phyloP scores from a whole-genome alignment of 108 stramenopile genomes.

The Thalassiosira profunda region DNA sequence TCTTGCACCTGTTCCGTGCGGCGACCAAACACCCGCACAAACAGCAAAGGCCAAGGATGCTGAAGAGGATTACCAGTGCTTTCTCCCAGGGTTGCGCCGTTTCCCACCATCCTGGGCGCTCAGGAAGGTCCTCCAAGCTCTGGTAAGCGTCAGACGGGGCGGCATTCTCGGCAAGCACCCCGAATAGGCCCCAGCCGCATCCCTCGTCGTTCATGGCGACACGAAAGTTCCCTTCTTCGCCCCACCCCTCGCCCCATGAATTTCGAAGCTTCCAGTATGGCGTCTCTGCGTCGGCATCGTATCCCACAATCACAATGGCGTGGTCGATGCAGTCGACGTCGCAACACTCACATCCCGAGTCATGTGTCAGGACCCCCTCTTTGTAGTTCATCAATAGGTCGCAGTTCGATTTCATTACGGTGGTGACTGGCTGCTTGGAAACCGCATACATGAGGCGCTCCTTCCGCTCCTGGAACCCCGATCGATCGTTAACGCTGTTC shows the following conservation, averaged over 20 bases:
- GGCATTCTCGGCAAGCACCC: slow-evolving; percentile 54
- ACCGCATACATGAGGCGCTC: slow-evolving; percentile 51
- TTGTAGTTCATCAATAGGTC: slow-evolving; percentile 72
- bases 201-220: slow-evolving; percentile 42
- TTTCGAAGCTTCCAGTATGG: slow-evolving; percentile 72
- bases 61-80: too few species aligned
- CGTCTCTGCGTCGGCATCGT: slow-evolving; percentile 48
- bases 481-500: slow-evolving; percentile 25
- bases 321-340: slow-evolving; percentile 68
- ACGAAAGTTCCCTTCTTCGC: slow-evolving; percentile 64
- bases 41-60: too few species aligned
- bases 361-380: slow-evolving; percentile 74
- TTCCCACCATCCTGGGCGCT: slow-evolving; percentile 29
- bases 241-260: slow-evolving; percentile 46
- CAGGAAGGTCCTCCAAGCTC: slow-evolving; percentile 20
- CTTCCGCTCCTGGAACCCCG: slow-evolving; percentile 46
- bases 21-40: too few species aligned
- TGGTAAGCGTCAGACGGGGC: slow-evolving; percentile 14
- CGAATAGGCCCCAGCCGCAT: slow-evolving; percentile 60
- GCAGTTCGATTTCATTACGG: slow-evolving; percentile 58
- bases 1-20: too few species aligned
- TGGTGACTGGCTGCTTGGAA: slow-evolving; percentile 54
- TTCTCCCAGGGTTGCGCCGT: too few species aligned
- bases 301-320: slow-evolving; percentile 89
- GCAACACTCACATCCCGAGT: slow-evolving; percentile 67